Percentiles rank a stretch among this genome's conserved stretches.
Conservation (phyloP, 192 early-diverging fungal species). For the Cladochytrium replicatum region DNA sequence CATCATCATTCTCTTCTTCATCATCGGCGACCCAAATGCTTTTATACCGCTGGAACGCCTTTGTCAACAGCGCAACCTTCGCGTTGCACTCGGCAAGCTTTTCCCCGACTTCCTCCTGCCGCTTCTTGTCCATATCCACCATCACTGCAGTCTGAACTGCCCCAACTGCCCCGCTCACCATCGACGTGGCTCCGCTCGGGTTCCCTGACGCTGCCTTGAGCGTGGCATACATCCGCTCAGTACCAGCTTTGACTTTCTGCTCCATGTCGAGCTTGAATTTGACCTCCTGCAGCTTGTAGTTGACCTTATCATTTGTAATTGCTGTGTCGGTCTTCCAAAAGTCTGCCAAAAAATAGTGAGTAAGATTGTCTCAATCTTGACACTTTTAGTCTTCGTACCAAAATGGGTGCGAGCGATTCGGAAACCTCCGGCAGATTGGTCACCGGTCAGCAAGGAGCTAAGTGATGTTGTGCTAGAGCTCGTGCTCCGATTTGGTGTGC, state of each 20-base stretch:
- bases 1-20: constrained; percentile 32
- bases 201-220: constrained; percentile 4
- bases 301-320: constrained; percentile 42
- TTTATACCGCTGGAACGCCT: constrained; percentile 72
- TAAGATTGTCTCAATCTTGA: too few relatives aligned
- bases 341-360: constrained; percentile 22
- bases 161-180: too few relatives aligned
- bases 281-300: constrained; percentile 74
- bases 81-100: constrained; percentile 30
- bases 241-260: constrained; percentile 73
- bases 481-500: constrained; percentile 10
- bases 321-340: constrained; percentile 28
- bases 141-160: too few relatives aligned
- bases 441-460: constrained; percentile 3
- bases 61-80: constrained; percentile 28
- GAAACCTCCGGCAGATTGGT: constrained; percentile 19
- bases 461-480: constrained; percentile 18
- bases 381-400: too few relatives aligned
- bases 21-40: constrained; percentile 78
- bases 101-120: constrained; percentile 10
- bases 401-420: constrained; percentile 14
- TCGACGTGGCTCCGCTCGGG: neutral
- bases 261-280: constrained; percentile 91
- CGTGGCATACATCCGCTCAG: constrained; percentile 51
- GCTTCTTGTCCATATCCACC: constrained; percentile 14